Percentiles rank a stretch among this genome's conserved stretches.
Conservation (phyloP, 345 rosid species). For the Conringia planisiliqua region DNA sequence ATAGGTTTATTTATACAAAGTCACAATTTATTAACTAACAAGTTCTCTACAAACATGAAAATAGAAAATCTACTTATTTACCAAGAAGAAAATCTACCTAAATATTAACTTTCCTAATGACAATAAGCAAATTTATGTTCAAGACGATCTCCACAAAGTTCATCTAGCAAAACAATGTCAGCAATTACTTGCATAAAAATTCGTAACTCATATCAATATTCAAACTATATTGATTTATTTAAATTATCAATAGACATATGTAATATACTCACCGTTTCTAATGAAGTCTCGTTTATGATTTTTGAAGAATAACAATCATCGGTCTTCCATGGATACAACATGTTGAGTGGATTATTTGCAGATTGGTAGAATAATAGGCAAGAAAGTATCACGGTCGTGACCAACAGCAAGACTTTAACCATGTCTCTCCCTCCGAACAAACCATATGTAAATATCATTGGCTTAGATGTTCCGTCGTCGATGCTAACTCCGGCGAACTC, state of each 20-base stretch:
- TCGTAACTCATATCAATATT: background rate
- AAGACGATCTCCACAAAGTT: background rate
- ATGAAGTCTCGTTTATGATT: slow-evolving; percentile 11
- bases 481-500: slow-evolving; percentile 5
- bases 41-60: background rate
- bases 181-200: background rate
- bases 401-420: slow-evolving; percentile 9
- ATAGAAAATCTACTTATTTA: background rate
- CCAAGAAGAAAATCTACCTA: background rate
- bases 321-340: slow-evolving; percentile 21
- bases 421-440: slow-evolving; percentile 20
- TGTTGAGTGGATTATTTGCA: slow-evolving; percentile 21
- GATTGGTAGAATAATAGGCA: slow-evolving; percentile 21
- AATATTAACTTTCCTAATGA: background rate
- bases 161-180: background rate
- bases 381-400: slow-evolving; percentile 26
- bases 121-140: background rate
- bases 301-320: slow-evolving; percentile 8
- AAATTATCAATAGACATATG: background rate
- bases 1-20: no score
- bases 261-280: slow-evolving; percentile 14
- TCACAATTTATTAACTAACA: background rate
- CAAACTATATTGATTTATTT: background rate
- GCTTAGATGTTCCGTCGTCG: slow-evolving; percentile 7
- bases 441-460: slow-evolving; percentile 3